Percentiles rank a stretch among this genome's conserved stretches.
Evolutionary conservation across 306 rosid species (phyloP).

Genomic region (Crotalaria pallida): DNA sequence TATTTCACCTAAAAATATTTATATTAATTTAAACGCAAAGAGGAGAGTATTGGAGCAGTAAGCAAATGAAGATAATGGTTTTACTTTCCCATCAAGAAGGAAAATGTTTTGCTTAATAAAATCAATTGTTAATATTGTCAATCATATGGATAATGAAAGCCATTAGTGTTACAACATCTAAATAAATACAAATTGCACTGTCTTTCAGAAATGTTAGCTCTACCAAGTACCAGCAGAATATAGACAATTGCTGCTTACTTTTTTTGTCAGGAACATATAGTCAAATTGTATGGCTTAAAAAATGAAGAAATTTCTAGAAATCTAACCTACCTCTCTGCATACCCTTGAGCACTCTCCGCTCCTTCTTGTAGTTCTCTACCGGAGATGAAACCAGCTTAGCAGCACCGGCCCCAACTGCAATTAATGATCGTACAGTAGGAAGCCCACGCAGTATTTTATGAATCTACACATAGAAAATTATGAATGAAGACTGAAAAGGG

Average conservation of each 20-base stretch:
- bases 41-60: background rate
- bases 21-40: background rate
- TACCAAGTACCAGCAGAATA: background rate
- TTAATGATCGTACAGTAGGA: slow-evolving; percentile 75
- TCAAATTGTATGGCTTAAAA: background rate
- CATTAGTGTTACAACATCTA: background rate
- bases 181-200: background rate
- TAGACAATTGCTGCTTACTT: slow-evolving; percentile 11
- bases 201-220: slow-evolving; percentile 2
- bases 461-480: slow-evolving; percentile 42
- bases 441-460: slow-evolving; percentile 79
- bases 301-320: slow-evolving; percentile 12
- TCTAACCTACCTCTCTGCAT: slow-evolving; percentile 82
- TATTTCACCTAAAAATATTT: background rate
- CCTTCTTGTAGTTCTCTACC: slow-evolving; percentile 86
- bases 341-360: slow-evolving; percentile 85
- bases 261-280: background rate
- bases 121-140: background rate
- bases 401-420: slow-evolving; percentile 84
- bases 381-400: slow-evolving; percentile 88
- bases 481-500: slow-evolving; percentile 29
- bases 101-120: background rate
- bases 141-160: background rate
- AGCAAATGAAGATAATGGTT: background rate
- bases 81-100: background rate